Evolutionary conservation across 306 rosid genomes (phyloP).

Genomic region (Fragaria ananassa): DNA sequence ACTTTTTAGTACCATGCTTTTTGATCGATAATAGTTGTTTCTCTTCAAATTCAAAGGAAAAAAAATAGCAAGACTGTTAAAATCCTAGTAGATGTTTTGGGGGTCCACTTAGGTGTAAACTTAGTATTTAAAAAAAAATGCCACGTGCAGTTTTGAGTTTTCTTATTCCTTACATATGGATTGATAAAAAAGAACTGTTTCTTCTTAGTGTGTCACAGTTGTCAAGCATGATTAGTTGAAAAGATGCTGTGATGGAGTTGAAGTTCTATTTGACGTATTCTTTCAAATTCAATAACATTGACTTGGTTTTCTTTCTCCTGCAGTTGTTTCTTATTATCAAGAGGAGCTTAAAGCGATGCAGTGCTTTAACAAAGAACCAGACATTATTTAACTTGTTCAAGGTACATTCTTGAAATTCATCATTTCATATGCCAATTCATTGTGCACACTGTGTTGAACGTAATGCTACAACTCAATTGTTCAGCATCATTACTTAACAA

Average conservation of each 20-base stretch:
- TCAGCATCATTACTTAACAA: background rate
- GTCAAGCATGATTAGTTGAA: background rate
- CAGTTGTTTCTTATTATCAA: slow-evolving; percentile 97
- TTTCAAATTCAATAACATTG: background rate
- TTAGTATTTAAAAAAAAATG: background rate
- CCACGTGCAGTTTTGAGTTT: background rate
- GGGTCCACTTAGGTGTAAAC: background rate
- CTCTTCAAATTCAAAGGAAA: background rate
- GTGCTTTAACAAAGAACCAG: slow-evolving; percentile 97
- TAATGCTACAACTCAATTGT: background rate
- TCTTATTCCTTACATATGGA: background rate
- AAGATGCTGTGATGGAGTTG: background rate
- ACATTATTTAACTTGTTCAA: slow-evolving; percentile 81
- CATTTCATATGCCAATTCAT: slow-evolving; percentile 8
- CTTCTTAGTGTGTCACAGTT: background rate
- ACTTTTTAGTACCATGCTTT: background rate
- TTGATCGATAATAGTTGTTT: background rate
- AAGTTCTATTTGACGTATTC: background rate
- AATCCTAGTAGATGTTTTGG: background rate
- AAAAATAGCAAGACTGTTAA: background rate
- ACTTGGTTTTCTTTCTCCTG: slow-evolving; percentile 6
- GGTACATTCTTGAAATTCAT: slow-evolving; percentile 46
- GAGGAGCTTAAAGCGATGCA: slow-evolving; percentile 96
- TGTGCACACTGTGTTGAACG: background rate
- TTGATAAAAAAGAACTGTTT: background rate